Evolutionary conservation across 805 yeast genomes (phyloP), one percentile per base, ranked within the genome.

Genomic region (Wickerhamomyces sydowiorum): DNA sequence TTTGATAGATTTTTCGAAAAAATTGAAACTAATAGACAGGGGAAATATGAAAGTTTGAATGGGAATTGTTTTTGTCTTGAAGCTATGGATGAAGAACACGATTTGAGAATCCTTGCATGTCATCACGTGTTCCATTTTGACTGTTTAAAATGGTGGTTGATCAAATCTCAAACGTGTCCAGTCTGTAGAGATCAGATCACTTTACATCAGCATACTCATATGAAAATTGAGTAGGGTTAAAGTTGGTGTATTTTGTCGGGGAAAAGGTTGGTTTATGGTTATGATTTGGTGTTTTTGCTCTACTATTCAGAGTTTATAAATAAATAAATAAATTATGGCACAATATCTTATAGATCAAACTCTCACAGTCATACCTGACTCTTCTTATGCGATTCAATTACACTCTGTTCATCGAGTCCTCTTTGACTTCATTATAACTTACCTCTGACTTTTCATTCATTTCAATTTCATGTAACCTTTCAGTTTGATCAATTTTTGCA

Each of bases 71-170:
- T 52, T 38, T 52, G 59, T 18, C 33, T 54, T 22, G 51, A 47
- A 20, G 18, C 36, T 3, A 23, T 40, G 5, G 15, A 32, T 4
- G 15, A 23, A 9, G 30, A 29, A 3, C n/a, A 30, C 12, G 54
- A 51, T 32, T 15, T 40, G 3, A 44, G 46, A 28, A 31, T 23
- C 3, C 34, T 54, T 7, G 15, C 27, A 4, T 54, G 59, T 31
- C 28, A 33, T 2, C 59, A 54, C 21, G 32, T 45, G 0, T 54
- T 53, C 50, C 59, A 54, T 30, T 48, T 25, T 24, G 52, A 48
- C 0, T 54, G 59, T 22, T 34, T 54, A 27, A 51, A 52, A 33
- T 42, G 49, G 43, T 54, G 59, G 59, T 30, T 54, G 23, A 44
- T 50, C 6, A 50, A 47, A 21, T 48, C 55, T 2, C 45, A 42